These are phyloP conservation scores for Salix dunnii DNA, from an alignment of 345 rosid species.

Conservation along the genomic window DNA sequence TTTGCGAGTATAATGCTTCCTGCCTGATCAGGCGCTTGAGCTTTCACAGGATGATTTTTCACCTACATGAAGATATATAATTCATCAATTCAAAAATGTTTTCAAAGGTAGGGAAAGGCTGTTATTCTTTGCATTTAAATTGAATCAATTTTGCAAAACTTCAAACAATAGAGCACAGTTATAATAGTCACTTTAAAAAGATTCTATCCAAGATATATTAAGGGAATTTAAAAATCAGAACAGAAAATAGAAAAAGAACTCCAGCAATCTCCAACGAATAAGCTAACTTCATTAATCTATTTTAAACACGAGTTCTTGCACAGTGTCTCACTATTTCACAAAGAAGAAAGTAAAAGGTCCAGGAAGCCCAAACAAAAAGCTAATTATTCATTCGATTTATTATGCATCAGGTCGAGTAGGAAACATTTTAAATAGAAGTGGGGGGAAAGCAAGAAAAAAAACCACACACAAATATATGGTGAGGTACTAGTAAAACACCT, in stretches of 20 bases:
- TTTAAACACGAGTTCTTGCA: not conserved
- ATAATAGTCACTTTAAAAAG: not conserved
- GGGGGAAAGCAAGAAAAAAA: too few relatives aligned
- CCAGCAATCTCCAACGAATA: not conserved
- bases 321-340: not conserved
- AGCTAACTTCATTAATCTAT: not conserved
- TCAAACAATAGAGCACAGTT: not conserved
- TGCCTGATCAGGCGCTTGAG: conserved; percentile 72
- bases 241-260: not conserved
- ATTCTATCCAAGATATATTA: not conserved
- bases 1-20: conserved; percentile 89
- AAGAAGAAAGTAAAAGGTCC: not conserved
- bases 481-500: not conserved
- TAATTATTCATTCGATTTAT: not conserved
- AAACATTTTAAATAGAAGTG: not conserved
- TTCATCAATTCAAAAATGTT: not conserved
- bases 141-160: not conserved
- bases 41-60: conserved; percentile 88
- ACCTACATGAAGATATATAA: conserved; percentile 40
- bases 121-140: not conserved
- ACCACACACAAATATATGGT: not conserved
- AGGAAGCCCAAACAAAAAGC: not conserved
- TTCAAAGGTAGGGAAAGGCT: not conserved
- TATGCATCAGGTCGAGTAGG: not conserved
- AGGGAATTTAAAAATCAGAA: not conserved